Conservation (phyloP, 345 rosid genomes). For the Sonneratia alba region DNA sequence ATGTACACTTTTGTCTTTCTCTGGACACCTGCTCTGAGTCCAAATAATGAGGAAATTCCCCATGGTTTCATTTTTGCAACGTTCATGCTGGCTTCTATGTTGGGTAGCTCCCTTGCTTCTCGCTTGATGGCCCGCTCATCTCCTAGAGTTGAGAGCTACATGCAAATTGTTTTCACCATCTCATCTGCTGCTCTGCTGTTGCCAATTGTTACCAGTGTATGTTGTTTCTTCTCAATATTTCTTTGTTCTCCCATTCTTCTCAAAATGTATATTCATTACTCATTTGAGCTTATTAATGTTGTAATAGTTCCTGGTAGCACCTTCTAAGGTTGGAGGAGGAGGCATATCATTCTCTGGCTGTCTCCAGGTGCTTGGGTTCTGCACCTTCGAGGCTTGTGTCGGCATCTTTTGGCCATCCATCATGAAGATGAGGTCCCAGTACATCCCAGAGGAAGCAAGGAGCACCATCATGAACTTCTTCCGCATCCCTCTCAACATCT, state of each 20-base stretch:
- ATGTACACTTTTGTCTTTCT: constrained; percentile 99
- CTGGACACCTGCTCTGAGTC: constrained; percentile 97
- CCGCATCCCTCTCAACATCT: constrained; percentile 88
- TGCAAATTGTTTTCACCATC: constrained; percentile 78
- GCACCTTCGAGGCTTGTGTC: constrained; percentile 84
- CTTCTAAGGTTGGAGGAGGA: constrained; percentile 59
- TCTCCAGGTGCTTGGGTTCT: constrained; percentile 78
- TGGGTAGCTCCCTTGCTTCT: constrained; percentile 96
- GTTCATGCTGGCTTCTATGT: constrained; percentile 92
- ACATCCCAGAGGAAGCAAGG: constrained; percentile 95
- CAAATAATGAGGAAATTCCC: constrained; percentile 83
- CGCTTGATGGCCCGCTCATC: constrained; percentile 70
- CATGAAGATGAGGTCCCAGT: constrained; percentile 98
- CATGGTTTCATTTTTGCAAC: constrained; percentile 97
- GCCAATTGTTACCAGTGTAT: constrained; percentile 70
- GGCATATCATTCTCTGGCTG: constrained; percentile 63
- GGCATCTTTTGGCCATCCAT: constrained; percentile 98
- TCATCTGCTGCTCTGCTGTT: constrained; percentile 69
- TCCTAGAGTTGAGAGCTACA: constrained; percentile 73
- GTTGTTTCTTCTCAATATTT: constrained; percentile 9
- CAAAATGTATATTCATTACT: neutral
- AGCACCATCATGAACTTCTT: constrained; percentile 99
- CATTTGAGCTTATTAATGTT: constrained; percentile 9
- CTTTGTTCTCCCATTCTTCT: neutral
- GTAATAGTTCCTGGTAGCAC: constrained; percentile 59